Evolutionary conservation across 2,329 filamentous ascomycete species (phyloP).

Genomic region (Coccinonectria pachysandricola): DNA sequence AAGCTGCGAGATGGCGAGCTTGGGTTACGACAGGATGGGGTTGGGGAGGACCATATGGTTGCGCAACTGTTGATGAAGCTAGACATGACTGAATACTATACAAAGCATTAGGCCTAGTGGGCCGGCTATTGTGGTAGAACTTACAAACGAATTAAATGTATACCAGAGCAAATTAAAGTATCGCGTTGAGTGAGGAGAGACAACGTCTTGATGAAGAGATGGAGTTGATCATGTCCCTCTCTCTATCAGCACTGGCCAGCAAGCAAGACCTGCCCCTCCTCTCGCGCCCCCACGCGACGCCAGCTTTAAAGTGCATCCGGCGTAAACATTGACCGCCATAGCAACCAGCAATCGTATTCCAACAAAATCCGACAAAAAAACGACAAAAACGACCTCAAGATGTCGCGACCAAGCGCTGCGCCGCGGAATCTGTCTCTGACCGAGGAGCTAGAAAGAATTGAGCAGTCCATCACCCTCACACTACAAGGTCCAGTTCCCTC

Average conservation of each 20-base stretch:
- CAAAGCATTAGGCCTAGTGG: conserved; percentile 18
- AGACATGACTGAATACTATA: conserved; percentile 62
- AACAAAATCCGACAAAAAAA: conserved; percentile 2
- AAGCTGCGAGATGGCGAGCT: conserved; percentile 19
- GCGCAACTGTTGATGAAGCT: conserved; percentile 58
- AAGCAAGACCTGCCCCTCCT: conserved; percentile 20
- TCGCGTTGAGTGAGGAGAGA: no score
- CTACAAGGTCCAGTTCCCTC: no score
- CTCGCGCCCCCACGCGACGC: conserved; percentile 21
- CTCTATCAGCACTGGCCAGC: no score
- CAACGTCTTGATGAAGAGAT: no score
- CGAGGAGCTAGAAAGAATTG: conserved; percentile 89
- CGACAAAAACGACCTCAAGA: conserved; percentile 16
- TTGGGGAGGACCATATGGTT: conserved; percentile 47
- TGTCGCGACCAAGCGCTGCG: conserved; percentile 40
- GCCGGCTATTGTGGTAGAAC: no score
- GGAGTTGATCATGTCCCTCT: no score
- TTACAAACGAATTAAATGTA: background rate
- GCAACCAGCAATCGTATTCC: conserved; percentile 1
- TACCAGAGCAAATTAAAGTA: background rate
- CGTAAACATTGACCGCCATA: no score
- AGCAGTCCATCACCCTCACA: conserved; percentile 93
- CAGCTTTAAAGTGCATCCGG: conserved; percentile 3
- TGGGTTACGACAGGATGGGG: conserved; percentile 27
- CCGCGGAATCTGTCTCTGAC: conserved; percentile 63